Evolutionary conservation across 306 rosid genomes (phyloP), one percentile per base, ranked within the genome.

Genomic region (Prunus fruticosa): DNA sequence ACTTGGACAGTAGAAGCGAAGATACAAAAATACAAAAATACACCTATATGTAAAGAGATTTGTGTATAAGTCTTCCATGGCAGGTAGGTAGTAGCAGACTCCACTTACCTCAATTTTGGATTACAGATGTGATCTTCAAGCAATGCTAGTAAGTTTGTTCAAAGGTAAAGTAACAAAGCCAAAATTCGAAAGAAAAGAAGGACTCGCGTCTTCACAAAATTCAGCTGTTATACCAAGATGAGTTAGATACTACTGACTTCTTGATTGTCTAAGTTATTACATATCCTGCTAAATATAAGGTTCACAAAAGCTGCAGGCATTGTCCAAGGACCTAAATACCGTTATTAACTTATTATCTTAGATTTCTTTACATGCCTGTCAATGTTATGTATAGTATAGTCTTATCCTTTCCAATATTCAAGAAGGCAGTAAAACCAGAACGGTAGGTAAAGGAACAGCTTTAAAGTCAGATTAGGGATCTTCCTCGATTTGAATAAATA

Each of bases 401-500:
- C 76, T 64, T 75, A 77, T 82, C 50, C 65, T 63, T 79, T 74
- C 51, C 80, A 41, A 49, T 69, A 47, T 78, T 79, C 76, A 68
- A 41, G 61, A 80, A 69, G 79, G 73, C 67, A 72, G 71, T 13
- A 47, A 45, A 65, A 81, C 57, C 65, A 67, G 75, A 79, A 71
- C 22, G 75, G 75, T 64, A 52, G 47, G 69, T 57, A 45, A 38
- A 34, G 53, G 64, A 67, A 13, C 4, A 34, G 76, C 69, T 53
- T 47, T 28, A 69, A 74, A 84, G 69, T 75, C 82, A 79, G 81
- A 88, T 86, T 83, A 86, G 88, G 89, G 88, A 86, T 88, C 84
- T 75, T 66, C 5, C 69, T 41, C 73, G 53, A 62, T 67, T 16
- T 61, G 74, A 60, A 78, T 69, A 78, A 77, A 82, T 78, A 75